Percentiles rank a stretch among this genome's conserved stretches.
Evolutionary conservation across 139 green algal species (phyloP).

Genomic region (Chlorella sp.): DNA sequence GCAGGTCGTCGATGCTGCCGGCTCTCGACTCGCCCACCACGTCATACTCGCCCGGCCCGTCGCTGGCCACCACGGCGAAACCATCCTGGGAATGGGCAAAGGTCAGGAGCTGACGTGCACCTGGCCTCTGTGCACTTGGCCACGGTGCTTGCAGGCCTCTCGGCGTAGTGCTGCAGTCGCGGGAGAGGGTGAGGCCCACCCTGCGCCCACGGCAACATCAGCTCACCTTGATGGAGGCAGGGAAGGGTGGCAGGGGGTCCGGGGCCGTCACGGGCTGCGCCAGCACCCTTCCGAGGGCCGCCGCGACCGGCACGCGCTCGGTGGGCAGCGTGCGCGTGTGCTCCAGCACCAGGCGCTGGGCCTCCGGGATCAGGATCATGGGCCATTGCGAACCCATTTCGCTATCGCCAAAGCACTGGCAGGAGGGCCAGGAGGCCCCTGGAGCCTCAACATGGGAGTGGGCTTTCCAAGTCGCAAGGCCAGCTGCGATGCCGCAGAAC

Average conservation of each 20-base stretch:
- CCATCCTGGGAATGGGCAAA: slow-evolving; percentile 80
- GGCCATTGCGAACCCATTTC: slow-evolving; percentile 6
- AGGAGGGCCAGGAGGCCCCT: too few species aligned
- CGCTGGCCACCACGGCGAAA: slow-evolving; percentile 79
- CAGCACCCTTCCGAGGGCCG: slow-evolving; percentile 53
- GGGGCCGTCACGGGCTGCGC: slow-evolving; percentile 63
- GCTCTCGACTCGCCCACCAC: slow-evolving; percentile 72
- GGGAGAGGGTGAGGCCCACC: too few species aligned
- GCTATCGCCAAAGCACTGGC: too few species aligned
- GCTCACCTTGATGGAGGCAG: slow-evolving; percentile 89
- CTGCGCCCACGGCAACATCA: too few species aligned
- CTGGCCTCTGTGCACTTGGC: too few species aligned
- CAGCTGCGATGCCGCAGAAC: too few species aligned
- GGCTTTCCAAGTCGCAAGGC: too few species aligned
- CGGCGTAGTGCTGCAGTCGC: too few species aligned
- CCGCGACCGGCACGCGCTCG: slow-evolving; percentile 37
- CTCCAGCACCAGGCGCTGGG: slow-evolving; percentile 58
- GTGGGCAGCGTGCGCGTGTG: slow-evolving; percentile 38
- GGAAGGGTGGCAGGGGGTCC: slow-evolving; percentile 83
- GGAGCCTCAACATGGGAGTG: too few species aligned
- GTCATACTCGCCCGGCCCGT: slow-evolving; percentile 72
- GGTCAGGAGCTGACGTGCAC: too few species aligned
- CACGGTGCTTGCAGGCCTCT: too few species aligned
- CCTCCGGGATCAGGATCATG: slow-evolving; percentile 80
- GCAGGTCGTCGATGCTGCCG: slow-evolving; percentile 44